A percentile compares a stretch with the other conserved stretches of the same genome.
phyloP scores from a whole-genome alignment of 176 grass and related monocot species.

The Musa troglodytarum region DNA sequence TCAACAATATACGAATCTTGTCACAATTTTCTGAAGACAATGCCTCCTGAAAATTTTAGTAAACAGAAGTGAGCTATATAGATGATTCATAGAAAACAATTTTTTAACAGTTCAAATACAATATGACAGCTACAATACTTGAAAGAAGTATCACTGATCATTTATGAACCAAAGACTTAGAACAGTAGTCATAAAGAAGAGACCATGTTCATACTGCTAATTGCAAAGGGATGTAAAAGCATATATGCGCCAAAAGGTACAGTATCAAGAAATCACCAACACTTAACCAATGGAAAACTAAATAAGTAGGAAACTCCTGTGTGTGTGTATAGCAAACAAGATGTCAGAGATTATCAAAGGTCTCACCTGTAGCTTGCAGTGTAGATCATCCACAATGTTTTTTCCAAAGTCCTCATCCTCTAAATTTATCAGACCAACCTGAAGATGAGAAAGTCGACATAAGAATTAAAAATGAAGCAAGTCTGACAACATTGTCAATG shows the following conservation, averaged over 20 bases:
- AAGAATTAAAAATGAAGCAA: slow-evolving; percentile 19
- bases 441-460: slow-evolving; percentile 19
- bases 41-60: slow-evolving; percentile 50
- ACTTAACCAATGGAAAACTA: not conserved
- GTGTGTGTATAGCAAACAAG: not conserved
- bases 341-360: not conserved
- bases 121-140: not conserved
- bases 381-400: slow-evolving; percentile 56
- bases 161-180: not conserved
- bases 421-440: slow-evolving; percentile 96
- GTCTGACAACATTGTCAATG: slow-evolving; percentile 6
- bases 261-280: not conserved
- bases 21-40: slow-evolving; percentile 69
- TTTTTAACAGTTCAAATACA: not conserved
- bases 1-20: slow-evolving; percentile 77
- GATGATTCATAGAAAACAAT: not conserved
- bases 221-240: not conserved
- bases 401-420: slow-evolving; percentile 91
- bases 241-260: not conserved
- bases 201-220: not conserved
- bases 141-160: not conserved
- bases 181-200: not conserved
- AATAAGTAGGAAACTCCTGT: not conserved
- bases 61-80: not conserved
- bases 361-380: slow-evolving; percentile 51